phyloP scores from a whole-genome alignment of 805 yeast species.

The Suhomyces vadensis region DNA sequence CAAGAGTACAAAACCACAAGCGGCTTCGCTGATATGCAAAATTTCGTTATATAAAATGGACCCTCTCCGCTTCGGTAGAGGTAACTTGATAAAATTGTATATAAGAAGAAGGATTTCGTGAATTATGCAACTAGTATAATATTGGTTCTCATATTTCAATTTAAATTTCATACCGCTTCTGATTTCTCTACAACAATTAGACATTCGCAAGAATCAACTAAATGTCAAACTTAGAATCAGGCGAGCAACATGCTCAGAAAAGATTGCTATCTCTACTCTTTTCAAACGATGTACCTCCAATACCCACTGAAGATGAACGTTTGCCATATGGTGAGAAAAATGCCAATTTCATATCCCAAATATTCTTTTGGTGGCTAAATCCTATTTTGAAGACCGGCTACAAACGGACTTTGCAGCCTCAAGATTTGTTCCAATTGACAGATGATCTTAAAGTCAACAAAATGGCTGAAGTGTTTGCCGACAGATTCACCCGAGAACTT shows the following conservation, averaged over 20 bases:
- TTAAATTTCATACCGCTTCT: too few relatives aligned
- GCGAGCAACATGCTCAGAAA: conserved; percentile 27
- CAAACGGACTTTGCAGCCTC: conserved; percentile 65
- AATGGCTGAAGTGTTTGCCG: conserved; percentile 29
- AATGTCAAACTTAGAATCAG: conserved; percentile 7
- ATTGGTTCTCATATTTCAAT: too few relatives aligned
- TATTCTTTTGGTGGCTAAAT: conserved; percentile 66
- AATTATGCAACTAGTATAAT: too few relatives aligned
- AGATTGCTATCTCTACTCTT: conserved; percentile 36
- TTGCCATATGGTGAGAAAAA: conserved; percentile 42
- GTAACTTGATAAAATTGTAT: too few relatives aligned
- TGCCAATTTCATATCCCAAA: conserved; percentile 42
- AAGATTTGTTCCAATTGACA: conserved; percentile 51
- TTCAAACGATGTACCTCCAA: conserved; percentile 46
- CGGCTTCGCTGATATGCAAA: too few relatives aligned
- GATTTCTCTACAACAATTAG: too few relatives aligned
- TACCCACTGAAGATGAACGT: conserved; percentile 55
- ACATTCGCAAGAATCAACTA: too few relatives aligned
- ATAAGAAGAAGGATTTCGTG: too few relatives aligned
- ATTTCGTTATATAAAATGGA: too few relatives aligned
- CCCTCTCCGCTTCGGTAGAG: too few relatives aligned
- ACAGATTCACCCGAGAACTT: conserved; percentile 3
- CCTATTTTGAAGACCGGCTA: conserved; percentile 69
- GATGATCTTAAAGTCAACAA: conserved; percentile 29
- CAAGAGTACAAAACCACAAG: too few relatives aligned